A percentile compares a stretch with the other conserved stretches of the same genome.
Conservation (phyloP, 495 filamentous ascomycete genomes). For the Geopyxis carbonaria region DNA sequence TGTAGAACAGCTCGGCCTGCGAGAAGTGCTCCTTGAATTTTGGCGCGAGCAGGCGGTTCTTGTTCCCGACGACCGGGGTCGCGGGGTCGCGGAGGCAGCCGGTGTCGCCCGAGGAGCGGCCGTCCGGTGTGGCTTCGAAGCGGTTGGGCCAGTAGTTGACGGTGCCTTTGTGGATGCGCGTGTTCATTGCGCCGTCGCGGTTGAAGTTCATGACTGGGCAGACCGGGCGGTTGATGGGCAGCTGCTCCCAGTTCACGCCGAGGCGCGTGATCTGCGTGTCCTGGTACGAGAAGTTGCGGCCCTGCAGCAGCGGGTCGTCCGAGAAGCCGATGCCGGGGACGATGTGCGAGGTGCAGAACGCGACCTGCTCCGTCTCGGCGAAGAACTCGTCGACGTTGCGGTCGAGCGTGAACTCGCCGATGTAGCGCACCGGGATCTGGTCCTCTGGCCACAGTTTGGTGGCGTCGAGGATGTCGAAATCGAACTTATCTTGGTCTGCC, state of each 20-base stretch:
- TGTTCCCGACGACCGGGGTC: conserved; percentile 48
- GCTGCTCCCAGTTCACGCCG: conserved; percentile 69
- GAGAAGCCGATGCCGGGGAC: conserved; percentile 80
- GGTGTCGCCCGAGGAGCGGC: conserved; percentile 31
- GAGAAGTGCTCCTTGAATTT: conserved; percentile 67
- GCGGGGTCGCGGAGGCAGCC: conserved; percentile 56
- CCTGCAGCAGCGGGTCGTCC: conserved; percentile 66
- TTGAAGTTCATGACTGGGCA: conserved; percentile 74
- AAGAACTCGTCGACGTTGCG: conserved; percentile 75
- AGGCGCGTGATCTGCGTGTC: conserved; percentile 67
- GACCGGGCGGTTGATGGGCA: conserved; percentile 53
- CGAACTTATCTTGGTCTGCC: conserved; percentile 56
- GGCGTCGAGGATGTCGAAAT: conserved; percentile 82
- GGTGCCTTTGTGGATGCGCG: conserved; percentile 45
- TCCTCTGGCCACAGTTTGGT: conserved; percentile 89
- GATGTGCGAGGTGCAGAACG: conserved; percentile 73
- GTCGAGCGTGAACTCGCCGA: conserved; percentile 71
- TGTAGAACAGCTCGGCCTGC: conserved; percentile 61
- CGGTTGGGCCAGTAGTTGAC: conserved; percentile 89
- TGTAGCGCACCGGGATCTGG: conserved; percentile 56
- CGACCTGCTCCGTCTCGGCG: conserved; percentile 65
- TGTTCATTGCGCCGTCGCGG: conserved; percentile 51
- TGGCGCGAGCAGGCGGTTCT: conserved; percentile 47
- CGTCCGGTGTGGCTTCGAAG: conserved; percentile 45
- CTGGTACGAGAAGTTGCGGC: conserved; percentile 73